Evolutionary conservation across 1,284 basidiomycete genomes (phyloP).

Genomic region (Leccinum fallax): DNA sequence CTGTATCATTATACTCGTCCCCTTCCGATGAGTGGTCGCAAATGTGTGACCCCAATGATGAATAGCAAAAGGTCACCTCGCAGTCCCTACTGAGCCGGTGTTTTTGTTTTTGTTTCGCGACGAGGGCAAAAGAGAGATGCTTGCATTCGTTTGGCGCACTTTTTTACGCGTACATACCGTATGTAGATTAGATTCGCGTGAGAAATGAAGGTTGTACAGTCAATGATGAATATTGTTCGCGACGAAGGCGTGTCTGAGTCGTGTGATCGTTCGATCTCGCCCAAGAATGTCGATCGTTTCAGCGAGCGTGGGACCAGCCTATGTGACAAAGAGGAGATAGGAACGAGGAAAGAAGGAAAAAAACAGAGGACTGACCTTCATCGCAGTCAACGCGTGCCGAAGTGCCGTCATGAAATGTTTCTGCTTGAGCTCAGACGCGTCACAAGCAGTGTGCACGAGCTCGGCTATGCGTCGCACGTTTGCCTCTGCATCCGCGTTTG

Average conservation of each 20-base stretch:
- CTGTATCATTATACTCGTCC: too few species aligned
- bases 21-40: too few species aligned
- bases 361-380: constrained; percentile 54
- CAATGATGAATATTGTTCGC: neutral
- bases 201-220: too few species aligned
- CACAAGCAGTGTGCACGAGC: constrained; percentile 50
- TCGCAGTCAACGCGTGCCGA: constrained; percentile 77
- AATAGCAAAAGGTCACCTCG: too few species aligned
- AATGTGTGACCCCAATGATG: too few species aligned
- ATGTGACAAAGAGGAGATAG: neutral
- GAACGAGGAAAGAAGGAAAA: neutral
- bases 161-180: constrained; percentile 1
- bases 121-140: neutral
- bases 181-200: neutral
- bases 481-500: neutral
- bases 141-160: neutral
- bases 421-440: constrained; percentile 44
- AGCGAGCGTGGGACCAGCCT: constrained; percentile 53
- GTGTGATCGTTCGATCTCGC: constrained; percentile 32
- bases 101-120: neutral
- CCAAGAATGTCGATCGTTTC: constrained; percentile 50
- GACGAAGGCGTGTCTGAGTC: constrained; percentile 30
- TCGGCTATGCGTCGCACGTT: constrained; percentile 30
- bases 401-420: constrained; percentile 71
- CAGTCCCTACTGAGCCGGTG: constrained; percentile 49